These are phyloP conservation scores for Linnemannia exigua DNA, from an alignment of 192 early-diverging fungal species.

Conservation along the genomic window DNA sequence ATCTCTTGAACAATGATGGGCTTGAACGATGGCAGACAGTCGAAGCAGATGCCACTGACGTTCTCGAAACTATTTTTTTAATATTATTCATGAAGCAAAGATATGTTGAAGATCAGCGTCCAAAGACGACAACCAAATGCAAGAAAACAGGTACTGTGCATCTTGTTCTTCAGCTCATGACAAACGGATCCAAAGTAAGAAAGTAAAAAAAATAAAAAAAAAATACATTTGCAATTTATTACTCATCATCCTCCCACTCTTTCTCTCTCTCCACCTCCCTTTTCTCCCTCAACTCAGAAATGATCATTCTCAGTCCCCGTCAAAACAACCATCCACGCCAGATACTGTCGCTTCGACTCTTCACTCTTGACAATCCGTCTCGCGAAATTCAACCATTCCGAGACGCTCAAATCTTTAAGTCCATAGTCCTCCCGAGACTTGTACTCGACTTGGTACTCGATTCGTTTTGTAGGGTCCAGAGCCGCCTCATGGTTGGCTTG, in stretches of 20 bases:
- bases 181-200: no score
- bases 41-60: no score
- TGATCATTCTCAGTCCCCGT: constrained; percentile 48
- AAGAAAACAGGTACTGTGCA: no score
- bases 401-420: constrained; percentile 60
- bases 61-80: no score
- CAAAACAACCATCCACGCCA: constrained; percentile 50
- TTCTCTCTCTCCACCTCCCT: background rate
- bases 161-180: no score
- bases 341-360: constrained; percentile 10
- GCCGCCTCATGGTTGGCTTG: constrained; percentile 20
- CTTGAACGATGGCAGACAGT: no score
- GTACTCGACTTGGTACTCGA: constrained; percentile 65
- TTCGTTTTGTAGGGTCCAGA: constrained; percentile 19
- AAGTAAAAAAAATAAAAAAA: no score
- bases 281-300: constrained; percentile 10
- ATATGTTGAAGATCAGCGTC: no score
- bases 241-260: background rate
- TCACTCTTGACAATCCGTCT: constrained; percentile 34
- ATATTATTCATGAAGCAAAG: no score
- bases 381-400: constrained; percentile 63
- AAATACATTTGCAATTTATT: no score
- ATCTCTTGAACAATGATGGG: no score
- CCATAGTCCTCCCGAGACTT: constrained; percentile 60
- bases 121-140: no score